These are phyloP conservation scores for Sclerospora graminicola DNA, from an alignment of 352 stramenopile genomes.

Conservation along the genomic window DNA sequence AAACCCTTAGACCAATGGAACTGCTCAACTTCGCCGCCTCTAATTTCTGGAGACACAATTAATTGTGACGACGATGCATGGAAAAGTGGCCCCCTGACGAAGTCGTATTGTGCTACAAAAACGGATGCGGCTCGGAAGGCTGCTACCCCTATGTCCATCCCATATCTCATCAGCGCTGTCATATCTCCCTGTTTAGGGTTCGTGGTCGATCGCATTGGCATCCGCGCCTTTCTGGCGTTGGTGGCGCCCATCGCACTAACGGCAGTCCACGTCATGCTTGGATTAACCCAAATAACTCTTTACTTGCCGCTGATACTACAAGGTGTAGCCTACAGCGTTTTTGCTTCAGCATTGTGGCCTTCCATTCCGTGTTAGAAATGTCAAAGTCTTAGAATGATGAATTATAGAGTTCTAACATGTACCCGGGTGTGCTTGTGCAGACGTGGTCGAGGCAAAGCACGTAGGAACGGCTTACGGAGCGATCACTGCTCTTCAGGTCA, in stretches of 20 bases:
- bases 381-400: background rate
- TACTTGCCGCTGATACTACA: conserved; percentile 85
- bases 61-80: conserved; percentile 68
- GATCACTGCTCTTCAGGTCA: conserved; percentile 89
- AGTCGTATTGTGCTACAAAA: conserved; percentile 54
- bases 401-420: background rate
- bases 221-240: conserved; percentile 72
- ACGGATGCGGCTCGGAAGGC: conserved; percentile 47
- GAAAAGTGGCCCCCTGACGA: conserved; percentile 50
- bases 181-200: conserved; percentile 87
- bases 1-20: conserved; percentile 43
- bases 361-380: conserved; percentile 59
- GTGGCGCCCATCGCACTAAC: conserved; percentile 70
- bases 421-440: conserved; percentile 10
- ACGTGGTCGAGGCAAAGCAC: conserved; percentile 82
- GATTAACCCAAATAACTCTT: conserved; percentile 54
- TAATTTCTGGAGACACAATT: conserved; percentile 61
- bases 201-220: conserved; percentile 83
- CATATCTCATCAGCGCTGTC: conserved; percentile 87
- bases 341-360: conserved; percentile 88
- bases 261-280: conserved; percentile 80
- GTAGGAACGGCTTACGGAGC: conserved; percentile 89
- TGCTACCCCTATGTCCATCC: conserved; percentile 87
- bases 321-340: conserved; percentile 88
- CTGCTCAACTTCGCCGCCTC: conserved; percentile 42